Percentiles rank a stretch among this genome's conserved stretches.
These are phyloP conservation scores for Exophiala sp. DNA, from an alignment of 2,329 filamentous ascomycete genomes.

Conservation along the genomic window DNA sequence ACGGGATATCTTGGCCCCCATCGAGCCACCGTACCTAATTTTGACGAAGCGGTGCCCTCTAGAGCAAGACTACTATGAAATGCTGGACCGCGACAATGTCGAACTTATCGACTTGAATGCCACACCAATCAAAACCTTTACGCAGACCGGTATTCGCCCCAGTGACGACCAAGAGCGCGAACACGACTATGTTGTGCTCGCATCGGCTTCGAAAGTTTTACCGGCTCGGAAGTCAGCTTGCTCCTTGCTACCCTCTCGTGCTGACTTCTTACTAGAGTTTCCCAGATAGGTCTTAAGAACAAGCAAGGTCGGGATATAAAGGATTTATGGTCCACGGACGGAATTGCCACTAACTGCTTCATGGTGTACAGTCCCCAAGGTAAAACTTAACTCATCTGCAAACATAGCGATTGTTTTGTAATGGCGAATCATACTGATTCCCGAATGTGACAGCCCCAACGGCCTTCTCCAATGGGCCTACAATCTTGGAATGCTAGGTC, in stretches of 20 bases:
- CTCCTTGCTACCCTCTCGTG: no score
- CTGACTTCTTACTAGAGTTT: no score
- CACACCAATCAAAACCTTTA: constrained; percentile 41
- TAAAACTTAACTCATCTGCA: no score
- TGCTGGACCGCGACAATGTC: constrained; percentile 44
- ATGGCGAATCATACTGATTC: no score
- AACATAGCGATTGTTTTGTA: no score
- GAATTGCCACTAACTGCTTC: constrained; percentile 46
- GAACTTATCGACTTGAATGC: constrained; percentile 41
- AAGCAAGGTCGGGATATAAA: constrained; percentile 34
- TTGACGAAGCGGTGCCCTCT: constrained; percentile 53
- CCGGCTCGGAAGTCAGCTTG: constrained; percentile 40
- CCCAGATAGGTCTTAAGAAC: constrained; percentile 38
- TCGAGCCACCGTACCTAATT: constrained; percentile 51
- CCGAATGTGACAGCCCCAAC: no score
- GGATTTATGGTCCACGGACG: constrained; percentile 35
- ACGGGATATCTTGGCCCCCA: constrained; percentile 51
- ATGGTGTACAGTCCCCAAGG: constrained; percentile 53
- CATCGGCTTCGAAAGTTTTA: constrained; percentile 43
- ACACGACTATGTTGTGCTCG: no score
- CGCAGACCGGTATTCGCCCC: constrained; percentile 38
- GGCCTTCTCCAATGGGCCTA: constrained; percentile 54
- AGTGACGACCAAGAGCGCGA: constrained; percentile 33
- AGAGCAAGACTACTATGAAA: constrained; percentile 47
- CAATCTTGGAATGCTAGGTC: constrained; percentile 53